These are phyloP conservation scores for Yarrowia keelungensis DNA, from an alignment of 805 yeast genomes.

Conservation along the genomic window DNA sequence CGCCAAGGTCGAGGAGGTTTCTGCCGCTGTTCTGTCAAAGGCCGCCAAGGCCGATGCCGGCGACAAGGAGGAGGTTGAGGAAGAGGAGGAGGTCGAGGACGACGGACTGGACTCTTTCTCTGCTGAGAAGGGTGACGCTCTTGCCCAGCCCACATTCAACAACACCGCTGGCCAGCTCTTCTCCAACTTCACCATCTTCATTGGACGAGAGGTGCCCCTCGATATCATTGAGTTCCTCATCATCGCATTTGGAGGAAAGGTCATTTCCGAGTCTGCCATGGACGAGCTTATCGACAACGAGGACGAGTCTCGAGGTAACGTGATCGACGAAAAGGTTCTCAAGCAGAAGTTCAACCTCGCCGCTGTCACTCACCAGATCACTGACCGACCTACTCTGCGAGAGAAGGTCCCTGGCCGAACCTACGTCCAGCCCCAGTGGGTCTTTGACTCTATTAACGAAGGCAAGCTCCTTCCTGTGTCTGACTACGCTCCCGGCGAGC, in stretches of 20 bases:
- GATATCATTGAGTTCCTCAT: conserved; percentile 89
- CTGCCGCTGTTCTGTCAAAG: conserved; percentile 47
- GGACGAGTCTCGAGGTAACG: conserved; percentile 55
- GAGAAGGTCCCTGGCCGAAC: conserved; percentile 89
- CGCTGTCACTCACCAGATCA: conserved; percentile 87
- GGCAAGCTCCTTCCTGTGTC: conserved; percentile 75
- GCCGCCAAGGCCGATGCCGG: conserved; percentile 50
- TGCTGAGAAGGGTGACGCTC: conserved; percentile 57
- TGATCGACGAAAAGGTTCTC: conserved; percentile 46
- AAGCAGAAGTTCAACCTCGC: conserved; percentile 60
- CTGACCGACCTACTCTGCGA: conserved; percentile 84
- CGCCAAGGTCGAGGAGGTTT: conserved; percentile 44
- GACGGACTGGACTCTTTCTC: conserved; percentile 72
- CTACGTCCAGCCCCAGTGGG: conserved; percentile 97
- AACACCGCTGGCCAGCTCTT: conserved; percentile 60
- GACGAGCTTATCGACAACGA: conserved; percentile 68
- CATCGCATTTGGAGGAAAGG: conserved; percentile 82
- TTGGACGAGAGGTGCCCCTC: conserved; percentile 95
- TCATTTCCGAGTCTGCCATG: conserved; percentile 84
- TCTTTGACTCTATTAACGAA: conserved; percentile 88
- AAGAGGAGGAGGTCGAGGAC: conserved; percentile 49
- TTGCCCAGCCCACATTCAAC: conserved; percentile 65
- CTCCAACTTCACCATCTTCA: conserved; percentile 75
- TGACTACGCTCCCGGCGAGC: conserved; percentile 90
- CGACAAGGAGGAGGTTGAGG: conserved; percentile 47